These are phyloP conservation scores for Nakazawaea holstii DNA, from an alignment of 805 yeast species.

Conservation along the genomic window DNA sequence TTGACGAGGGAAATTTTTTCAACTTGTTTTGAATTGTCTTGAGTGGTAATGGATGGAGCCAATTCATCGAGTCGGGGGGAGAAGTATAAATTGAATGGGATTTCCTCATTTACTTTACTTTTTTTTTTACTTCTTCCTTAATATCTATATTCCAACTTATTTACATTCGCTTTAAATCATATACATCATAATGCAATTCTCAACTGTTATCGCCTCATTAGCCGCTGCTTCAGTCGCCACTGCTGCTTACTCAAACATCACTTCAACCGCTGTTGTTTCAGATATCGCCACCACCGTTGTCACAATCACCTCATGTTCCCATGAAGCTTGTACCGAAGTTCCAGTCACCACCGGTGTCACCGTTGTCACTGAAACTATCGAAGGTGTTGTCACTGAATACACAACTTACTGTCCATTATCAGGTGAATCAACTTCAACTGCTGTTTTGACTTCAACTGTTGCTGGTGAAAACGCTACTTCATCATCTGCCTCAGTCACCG, in stretches of 20 bases:
- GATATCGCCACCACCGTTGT: slow-evolving; percentile 13
- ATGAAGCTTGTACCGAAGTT: slow-evolving; percentile 15
- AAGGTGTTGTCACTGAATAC: slow-evolving; percentile 18
- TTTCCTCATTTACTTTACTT: neutral
- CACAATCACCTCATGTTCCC: slow-evolving; percentile 19
- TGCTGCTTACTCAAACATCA: slow-evolving; percentile 23
- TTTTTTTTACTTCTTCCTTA: neutral
- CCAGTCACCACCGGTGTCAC: slow-evolving; percentile 22
- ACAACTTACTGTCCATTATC: slow-evolving; percentile 22
- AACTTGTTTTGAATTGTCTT: too few species aligned
- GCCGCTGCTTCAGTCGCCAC: slow-evolving; percentile 17
- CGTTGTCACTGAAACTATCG: slow-evolving; percentile 19
- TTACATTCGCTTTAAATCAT: slow-evolving; percentile 13
- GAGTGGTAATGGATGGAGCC: too few species aligned
- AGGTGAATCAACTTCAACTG: slow-evolving; percentile 8
- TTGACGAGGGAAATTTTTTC: too few species aligned
- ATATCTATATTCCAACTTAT: slow-evolving; percentile 8
- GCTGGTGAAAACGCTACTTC: slow-evolving; percentile 3
- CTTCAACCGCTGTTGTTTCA: slow-evolving; percentile 20
- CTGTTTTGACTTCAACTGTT: neutral
- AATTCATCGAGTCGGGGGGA: neutral
- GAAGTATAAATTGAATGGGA: neutral
- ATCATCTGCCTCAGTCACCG: slow-evolving; percentile 8
- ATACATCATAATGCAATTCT: slow-evolving; percentile 30
- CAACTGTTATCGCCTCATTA: slow-evolving; percentile 29